These are phyloP conservation scores for Podaxis sp. DNA, from an alignment of 768 basidiomycete genomes.

Conservation along the genomic window DNA sequence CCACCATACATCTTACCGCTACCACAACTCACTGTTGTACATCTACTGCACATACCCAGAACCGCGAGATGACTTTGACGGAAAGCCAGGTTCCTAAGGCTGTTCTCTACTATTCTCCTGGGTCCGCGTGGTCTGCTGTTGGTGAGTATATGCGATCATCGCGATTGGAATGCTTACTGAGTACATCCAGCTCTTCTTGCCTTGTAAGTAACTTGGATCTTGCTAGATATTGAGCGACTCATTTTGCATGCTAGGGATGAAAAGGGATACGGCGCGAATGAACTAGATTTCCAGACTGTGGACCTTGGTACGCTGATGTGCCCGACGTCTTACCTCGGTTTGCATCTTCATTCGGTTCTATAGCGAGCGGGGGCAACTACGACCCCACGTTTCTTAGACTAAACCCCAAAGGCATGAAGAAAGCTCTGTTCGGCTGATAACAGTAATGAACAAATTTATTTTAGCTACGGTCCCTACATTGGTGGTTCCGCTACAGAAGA, in stretches of 20 bases:
- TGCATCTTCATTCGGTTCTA: not conserved
- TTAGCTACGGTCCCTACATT: slow-evolving; percentile 79
- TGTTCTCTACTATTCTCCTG: slow-evolving; percentile 69
- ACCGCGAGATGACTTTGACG: slow-evolving; percentile 20
- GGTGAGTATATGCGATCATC: slow-evolving; percentile 37
- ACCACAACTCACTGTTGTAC: not conserved
- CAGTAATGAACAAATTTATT: not conserved
- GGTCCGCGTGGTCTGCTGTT: slow-evolving; percentile 64
- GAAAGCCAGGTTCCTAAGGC: slow-evolving; percentile 60
- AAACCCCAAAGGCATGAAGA: slow-evolving; percentile 65
- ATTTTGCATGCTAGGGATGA: slow-evolving; percentile 45
- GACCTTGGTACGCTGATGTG: slow-evolving; percentile 50
- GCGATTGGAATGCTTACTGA: not conserved
- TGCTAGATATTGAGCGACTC: slow-evolving; percentile 2
- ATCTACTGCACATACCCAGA: slow-evolving; percentile 17
- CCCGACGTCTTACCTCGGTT: not conserved
- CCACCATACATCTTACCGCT: not conserved
- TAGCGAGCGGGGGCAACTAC: slow-evolving; percentile 81
- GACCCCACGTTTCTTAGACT: slow-evolving; percentile 72
- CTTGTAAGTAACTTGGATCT: slow-evolving; percentile 41
- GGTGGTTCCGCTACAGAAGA: slow-evolving; percentile 80
- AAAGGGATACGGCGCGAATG: slow-evolving; percentile 83
- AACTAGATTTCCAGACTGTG: slow-evolving; percentile 68
- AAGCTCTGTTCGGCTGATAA: not conserved
- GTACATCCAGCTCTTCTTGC: slow-evolving; percentile 47